phyloP scores from a whole-genome alignment of 495 filamentous ascomycete species.

The Aspergillus taichungensis region DNA sequence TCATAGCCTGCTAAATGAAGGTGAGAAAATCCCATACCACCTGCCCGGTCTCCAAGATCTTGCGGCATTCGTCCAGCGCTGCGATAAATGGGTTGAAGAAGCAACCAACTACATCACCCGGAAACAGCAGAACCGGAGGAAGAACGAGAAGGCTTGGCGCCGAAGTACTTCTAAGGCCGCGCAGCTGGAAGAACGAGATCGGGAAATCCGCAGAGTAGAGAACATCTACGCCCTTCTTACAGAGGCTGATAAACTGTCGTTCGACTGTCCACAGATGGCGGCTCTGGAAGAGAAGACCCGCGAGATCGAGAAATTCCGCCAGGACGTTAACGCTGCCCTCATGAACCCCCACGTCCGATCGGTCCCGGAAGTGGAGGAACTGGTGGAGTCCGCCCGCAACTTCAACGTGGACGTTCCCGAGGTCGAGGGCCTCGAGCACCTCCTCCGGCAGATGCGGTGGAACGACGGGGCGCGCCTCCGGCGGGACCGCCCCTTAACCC shows the following conservation, averaged over 20 bases:
- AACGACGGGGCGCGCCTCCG: constrained; percentile 63
- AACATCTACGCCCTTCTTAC: constrained; percentile 79
- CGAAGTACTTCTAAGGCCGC: constrained; percentile 64
- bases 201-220: constrained; percentile 81
- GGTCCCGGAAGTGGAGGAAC: constrained; percentile 73
- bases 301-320: constrained; percentile 79
- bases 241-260: constrained; percentile 79
- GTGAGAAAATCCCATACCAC: constrained; percentile 94
- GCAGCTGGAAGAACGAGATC: constrained; percentile 82
- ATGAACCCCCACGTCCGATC: constrained; percentile 48
- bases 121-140: constrained; percentile 96
- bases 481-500: constrained; percentile 51
- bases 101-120: constrained; percentile 94
- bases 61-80: constrained; percentile 83
- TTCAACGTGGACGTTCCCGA: constrained; percentile 96
- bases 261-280: constrained; percentile 89
- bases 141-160: constrained; percentile 91
- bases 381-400: constrained; percentile 75
- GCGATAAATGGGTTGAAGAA: constrained; percentile 97
- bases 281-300: constrained; percentile 80
- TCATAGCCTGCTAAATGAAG: constrained; percentile 78
- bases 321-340: constrained; percentile 62
- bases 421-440: constrained; percentile 70
- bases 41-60: constrained; percentile 75
- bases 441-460: constrained; percentile 84